These are phyloP conservation scores for Raphanus hybrid DNA, from an alignment of 441 rosid species.

Conservation along the genomic window DNA sequence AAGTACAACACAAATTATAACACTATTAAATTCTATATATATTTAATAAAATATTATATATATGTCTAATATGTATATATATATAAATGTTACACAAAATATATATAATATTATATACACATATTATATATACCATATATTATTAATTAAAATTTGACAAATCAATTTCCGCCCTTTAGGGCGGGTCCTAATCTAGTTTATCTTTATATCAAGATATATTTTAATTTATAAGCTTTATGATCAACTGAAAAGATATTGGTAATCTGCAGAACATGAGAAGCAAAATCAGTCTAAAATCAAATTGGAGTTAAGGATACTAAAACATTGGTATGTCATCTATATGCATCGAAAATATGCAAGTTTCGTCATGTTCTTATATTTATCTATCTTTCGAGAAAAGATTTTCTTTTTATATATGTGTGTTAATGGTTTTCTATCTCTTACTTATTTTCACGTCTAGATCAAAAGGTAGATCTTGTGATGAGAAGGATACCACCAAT, in stretches of 20 bases:
- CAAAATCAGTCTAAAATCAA: not conserved
- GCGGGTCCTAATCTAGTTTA: too few species aligned
- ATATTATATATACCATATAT: too few species aligned
- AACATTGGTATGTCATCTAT: not conserved
- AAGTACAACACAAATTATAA: too few species aligned
- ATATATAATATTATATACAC: too few species aligned
- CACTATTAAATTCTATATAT: too few species aligned
- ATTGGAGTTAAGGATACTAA: not conserved
- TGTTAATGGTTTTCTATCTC: not conserved
- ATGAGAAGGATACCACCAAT: not conserved
- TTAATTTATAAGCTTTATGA: not conserved
- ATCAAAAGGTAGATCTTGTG: not conserved
- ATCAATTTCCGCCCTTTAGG: too few species aligned
- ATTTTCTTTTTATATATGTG: not conserved
- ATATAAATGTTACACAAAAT: too few species aligned
- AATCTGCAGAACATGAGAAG: not conserved
- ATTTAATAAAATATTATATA: too few species aligned
- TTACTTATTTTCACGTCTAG: not conserved
- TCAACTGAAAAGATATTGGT: not conserved
- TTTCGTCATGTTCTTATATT: not conserved
- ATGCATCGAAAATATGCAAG: not conserved
- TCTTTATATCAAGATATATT: too few species aligned
- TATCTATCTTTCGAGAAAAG: too few species aligned
- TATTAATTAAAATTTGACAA: too few species aligned
- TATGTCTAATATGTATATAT: too few species aligned